phyloP scores from a whole-genome alignment of 805 yeast genomes.

The Suhomyces prunicola region DNA sequence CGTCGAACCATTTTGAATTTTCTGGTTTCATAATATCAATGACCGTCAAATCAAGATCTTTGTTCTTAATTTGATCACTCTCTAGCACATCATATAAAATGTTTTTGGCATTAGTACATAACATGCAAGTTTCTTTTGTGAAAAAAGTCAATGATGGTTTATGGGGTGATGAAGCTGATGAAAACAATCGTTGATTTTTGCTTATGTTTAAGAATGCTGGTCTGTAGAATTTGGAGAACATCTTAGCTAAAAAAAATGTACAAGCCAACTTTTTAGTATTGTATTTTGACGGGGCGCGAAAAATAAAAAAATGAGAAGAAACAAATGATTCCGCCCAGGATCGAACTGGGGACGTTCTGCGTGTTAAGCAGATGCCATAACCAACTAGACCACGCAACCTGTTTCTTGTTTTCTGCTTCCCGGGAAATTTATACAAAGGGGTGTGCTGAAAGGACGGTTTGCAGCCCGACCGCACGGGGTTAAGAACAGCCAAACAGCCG shows the following conservation, averaged over 20 bases:
- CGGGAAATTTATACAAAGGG: background rate
- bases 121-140: constrained; percentile 65
- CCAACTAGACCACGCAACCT: constrained; percentile 99
- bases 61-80: constrained; percentile 20
- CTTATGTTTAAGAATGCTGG: background rate
- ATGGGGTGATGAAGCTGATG: background rate
- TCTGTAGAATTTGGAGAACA: background rate
- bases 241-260: background rate
- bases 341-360: constrained; percentile 99
- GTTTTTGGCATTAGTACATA: constrained; percentile 63
- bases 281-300: background rate
- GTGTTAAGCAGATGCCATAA: constrained; percentile 99
- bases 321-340: constrained; percentile 96
- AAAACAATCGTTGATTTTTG: background rate
- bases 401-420: no score
- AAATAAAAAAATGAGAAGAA: background rate
- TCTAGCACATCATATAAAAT: constrained; percentile 45
- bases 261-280: background rate
- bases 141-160: constrained; percentile 49
- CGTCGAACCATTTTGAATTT: constrained; percentile 65
- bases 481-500: no score
- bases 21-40: constrained; percentile 60
- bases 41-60: constrained; percentile 32
- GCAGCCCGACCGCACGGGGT: background rate
- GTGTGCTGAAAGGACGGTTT: background rate